These are phyloP conservation scores for Ophiostoma novo-ulmi DNA, from an alignment of 2,329 filamentous ascomycete genomes.

Conservation along the genomic window DNA sequence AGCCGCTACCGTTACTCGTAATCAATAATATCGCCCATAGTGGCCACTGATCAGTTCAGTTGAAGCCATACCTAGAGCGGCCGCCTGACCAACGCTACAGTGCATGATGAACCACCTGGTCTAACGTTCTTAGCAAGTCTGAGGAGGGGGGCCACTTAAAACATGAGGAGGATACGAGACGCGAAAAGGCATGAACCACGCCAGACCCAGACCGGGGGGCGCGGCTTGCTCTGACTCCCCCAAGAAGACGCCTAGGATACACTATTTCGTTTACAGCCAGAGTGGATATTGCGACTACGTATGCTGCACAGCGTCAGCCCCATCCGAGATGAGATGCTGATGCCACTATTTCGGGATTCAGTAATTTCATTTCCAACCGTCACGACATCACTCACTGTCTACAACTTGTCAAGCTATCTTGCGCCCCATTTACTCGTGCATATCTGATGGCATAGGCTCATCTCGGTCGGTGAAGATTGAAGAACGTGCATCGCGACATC, in stretches of 20 bases:
- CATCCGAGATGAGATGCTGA: neutral
- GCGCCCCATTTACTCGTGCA: too few relatives aligned
- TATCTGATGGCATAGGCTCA: neutral
- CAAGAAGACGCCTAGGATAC: neutral
- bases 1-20: neutral
- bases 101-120: constrained; percentile 9
- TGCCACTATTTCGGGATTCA: neutral
- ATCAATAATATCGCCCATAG: neutral
- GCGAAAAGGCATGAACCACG: constrained; percentile 14
- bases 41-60: neutral
- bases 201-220: neutral
- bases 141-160: constrained; percentile 6
- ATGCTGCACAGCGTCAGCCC: constrained; percentile 12
- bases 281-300: constrained; percentile 15
- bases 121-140: neutral
- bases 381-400: neutral
- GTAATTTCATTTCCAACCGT: neutral
- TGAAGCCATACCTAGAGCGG: constrained; percentile 7
- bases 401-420: neutral
- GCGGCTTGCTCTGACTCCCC: neutral
- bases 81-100: neutral
- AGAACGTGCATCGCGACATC: neutral
- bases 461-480: neutral
- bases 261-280: constrained; percentile 7
- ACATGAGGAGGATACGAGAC: constrained; percentile 11